A percentile compares a stretch with the other conserved stretches of the same genome.
phyloP scores from a whole-genome alignment of 441 rosid species.

The Pelargonium fulgidum region DNA sequence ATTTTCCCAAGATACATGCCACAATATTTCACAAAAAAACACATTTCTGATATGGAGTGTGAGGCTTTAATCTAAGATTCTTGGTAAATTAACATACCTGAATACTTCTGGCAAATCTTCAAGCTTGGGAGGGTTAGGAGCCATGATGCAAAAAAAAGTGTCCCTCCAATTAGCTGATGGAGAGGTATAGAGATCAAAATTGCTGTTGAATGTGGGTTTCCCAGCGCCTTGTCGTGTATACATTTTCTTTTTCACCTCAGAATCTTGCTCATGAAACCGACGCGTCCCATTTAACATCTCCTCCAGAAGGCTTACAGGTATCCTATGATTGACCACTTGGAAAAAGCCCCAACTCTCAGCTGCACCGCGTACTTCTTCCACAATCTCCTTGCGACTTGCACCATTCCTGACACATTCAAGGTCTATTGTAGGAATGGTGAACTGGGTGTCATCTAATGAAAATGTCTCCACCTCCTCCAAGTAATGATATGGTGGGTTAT shows the following conservation, averaged over 20 bases:
- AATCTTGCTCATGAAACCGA: slow-evolving; percentile 41
- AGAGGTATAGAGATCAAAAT: slow-evolving; percentile 19
- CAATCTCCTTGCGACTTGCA: background rate
- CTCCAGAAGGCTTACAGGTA: slow-evolving; percentile 29
- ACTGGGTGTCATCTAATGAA: background rate
- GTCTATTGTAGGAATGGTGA: slow-evolving; percentile 27
- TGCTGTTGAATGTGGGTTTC: slow-evolving; percentile 9
- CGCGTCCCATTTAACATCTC: slow-evolving; percentile 29
- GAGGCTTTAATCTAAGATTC: background rate
- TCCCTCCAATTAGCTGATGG: slow-evolving; percentile 26
- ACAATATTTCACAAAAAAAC: no score
- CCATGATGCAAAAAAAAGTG: slow-evolving; percentile 8
- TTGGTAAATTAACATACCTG: slow-evolving; percentile 17
- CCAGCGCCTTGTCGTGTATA: slow-evolving; percentile 28
- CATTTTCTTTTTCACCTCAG: slow-evolving; percentile 23
- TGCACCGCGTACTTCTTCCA: background rate
- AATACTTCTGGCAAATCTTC: slow-evolving; percentile 34
- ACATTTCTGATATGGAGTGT: background rate
- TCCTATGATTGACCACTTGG: slow-evolving; percentile 34
- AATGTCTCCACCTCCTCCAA: background rate
- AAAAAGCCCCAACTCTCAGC: slow-evolving; percentile 19
- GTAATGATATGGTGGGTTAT: background rate
- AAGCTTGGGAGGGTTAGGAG: slow-evolving; percentile 15
- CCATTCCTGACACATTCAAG: slow-evolving; percentile 16
- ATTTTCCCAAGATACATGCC: background rate